phyloP scores from a whole-genome alignment of 2,329 filamentous ascomycete genomes.

The Pestalotiopsis sp. region DNA sequence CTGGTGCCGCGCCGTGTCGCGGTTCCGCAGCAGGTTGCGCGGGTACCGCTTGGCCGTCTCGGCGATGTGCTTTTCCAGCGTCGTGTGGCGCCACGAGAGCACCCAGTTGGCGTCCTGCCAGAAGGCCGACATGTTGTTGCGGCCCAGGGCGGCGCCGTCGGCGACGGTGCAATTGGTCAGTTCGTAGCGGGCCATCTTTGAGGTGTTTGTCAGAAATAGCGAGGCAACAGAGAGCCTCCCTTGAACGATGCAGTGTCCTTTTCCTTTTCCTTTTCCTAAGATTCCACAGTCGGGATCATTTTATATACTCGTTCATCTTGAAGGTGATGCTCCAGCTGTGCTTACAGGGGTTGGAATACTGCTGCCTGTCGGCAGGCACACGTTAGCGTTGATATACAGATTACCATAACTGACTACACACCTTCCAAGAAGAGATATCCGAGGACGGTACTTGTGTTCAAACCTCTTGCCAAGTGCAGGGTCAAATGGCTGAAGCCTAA shows the following conservation, averaged over 20 bases:
- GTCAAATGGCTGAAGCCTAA: too few relatives aligned
- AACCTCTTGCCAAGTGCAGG: too few relatives aligned
- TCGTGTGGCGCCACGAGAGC: conserved; percentile 22
- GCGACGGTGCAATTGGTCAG: conserved; percentile 15
- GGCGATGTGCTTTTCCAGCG: conserved; percentile 22
- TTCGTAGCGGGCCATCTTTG: background rate
- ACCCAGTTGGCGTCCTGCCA: conserved; percentile 21
- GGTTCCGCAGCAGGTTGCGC: conserved; percentile 11
- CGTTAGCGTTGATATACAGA: background rate
- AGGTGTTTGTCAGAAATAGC: background rate
- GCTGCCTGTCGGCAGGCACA: background rate
- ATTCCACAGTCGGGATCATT: too few relatives aligned
- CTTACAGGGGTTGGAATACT: background rate
- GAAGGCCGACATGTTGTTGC: conserved; percentile 22
- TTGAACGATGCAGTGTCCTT: too few relatives aligned
- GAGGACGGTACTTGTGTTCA: background rate
- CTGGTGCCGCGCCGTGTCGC: conserved; percentile 11
- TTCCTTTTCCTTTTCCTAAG: too few relatives aligned
- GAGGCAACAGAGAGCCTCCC: background rate
- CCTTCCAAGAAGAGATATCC: background rate
- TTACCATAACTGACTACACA: background rate
- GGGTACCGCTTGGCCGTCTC: conserved; percentile 20
- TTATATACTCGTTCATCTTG: too few relatives aligned
- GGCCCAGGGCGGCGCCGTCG: conserved; percentile 19
- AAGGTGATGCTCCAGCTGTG: too few relatives aligned